Base-by-base conservation (phyloP, 768 basidiomycete genomes). In the Boletellus ananas region DNA sequence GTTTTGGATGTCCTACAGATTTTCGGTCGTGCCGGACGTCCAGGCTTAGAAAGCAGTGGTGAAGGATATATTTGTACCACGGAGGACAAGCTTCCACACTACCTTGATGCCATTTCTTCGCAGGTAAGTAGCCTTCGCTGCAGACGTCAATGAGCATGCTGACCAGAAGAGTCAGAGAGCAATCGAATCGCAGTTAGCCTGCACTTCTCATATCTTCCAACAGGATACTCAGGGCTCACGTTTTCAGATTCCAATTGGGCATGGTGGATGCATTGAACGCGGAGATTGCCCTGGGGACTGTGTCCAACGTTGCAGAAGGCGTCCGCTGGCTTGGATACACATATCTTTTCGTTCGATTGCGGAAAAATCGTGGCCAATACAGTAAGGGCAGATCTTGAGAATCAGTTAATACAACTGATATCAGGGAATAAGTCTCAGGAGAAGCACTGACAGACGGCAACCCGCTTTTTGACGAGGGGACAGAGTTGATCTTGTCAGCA, bases 21-120 rank as follows among this genome's bases (percentile, higher is more conserved):
- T 18, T 98, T 99, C 60, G 96, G 96, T 57, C 84, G 96, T 68
- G 96, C 96, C 47, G 96, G 92, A 34, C 79, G 90, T 34, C 89
- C 90, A 1, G 89, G 86, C 11, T 65, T 92, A 44, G 95, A 98
- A 69, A 81, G 78, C 16, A 94, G 94, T 55, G 96, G 96, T 62
- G 93, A 94, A 64, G 95, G 96, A 3, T 98, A 90, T 66, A 96
- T 99, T 55, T 96, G 93, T 53, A 98, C 96, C 0, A 87, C 92
- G 0, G 83, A 87, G 21, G 96, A 99, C 61, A 97, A 94, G 68
- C 79, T 99, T 25, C 73, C 81, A 2, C 93, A 97, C 65, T 96
- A 96, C 60, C 78, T 96, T 12, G 81, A 94, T 60, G 84, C 86
- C 8, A 84, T 95, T 43, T 86, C 86, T 39, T 87, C 93, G 9